Base-by-base conservation (phyloP, 352 stramenopile genomes). In the Elongisporangium anandrum region DNA sequence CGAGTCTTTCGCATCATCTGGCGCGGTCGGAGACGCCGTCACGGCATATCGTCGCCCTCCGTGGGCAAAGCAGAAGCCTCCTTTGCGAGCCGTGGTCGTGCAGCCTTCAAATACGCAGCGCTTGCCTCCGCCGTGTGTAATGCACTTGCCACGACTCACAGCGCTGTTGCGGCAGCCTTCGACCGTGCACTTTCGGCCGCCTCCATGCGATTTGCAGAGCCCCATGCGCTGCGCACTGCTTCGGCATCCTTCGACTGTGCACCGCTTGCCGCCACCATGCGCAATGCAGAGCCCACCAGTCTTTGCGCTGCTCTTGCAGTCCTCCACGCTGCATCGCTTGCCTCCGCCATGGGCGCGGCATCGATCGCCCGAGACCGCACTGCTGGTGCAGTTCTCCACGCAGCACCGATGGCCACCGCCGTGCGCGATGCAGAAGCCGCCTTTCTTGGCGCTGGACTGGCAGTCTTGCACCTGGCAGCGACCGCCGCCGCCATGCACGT, bases 181-280 rank as follows among this genome's bases (percentile, higher is more conserved):
- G 12, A 85, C 68, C n/a, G 63, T 66, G 54, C 88, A 96, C 54
- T 89, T 84, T 34, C 85, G 72, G 20, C 88, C 88, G 23, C 88
- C 88, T 34, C 88, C 88, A 64, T 96, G 88, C 49, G 85, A 80
- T 60, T 95, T 95, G 55, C 86, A 95, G 19, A 93, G 69, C 24
- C 86, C 86, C 56, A 94, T 81, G 39, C 86, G 81, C 56, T 95
- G 84, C 0, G 84, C 86, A 45, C 86, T 94, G 68, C 81, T 94
- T 13, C 74, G 77, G 50, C 84, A 93, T 13, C 68, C 79, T 12
- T 70, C 68, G 39, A 95, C 72, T 9, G 77, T 90, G 61, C 85
- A 94, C 19, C 85, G 81, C 65, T 94, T 94, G 41, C 87, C 87
- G 34, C 86, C 86, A 23, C 86, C 86, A 51, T 95, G 86, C 1